Evolutionary conservation across 2,329 filamentous ascomycete species (phyloP).

Genomic region (Annulohypoxylon truncatum): DNA sequence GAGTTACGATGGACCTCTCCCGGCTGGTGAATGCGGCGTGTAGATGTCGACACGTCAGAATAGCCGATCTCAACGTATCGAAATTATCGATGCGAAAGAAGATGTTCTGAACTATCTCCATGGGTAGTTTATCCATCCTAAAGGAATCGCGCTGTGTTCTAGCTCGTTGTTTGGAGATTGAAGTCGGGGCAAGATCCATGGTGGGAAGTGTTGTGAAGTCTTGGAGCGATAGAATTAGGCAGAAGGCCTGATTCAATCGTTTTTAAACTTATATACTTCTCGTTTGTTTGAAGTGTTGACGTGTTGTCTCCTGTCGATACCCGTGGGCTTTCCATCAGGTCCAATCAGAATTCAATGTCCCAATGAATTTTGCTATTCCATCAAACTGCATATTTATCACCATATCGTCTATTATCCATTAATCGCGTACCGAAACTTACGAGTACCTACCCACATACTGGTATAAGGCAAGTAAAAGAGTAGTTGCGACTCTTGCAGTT

Average conservation of each 20-base stretch:
- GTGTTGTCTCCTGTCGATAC: no score
- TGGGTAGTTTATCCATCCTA: neutral
- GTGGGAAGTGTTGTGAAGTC: no score
- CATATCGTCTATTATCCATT: neutral
- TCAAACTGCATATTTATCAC: no score
- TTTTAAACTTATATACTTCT: no score
- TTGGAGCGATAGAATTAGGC: no score
- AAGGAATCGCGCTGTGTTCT: neutral
- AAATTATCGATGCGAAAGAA: slow-evolving; percentile 9
- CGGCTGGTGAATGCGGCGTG: slow-evolving; percentile 19
- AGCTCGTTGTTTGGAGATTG: neutral
- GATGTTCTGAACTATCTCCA: neutral
- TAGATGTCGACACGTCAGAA: slow-evolving; percentile 21
- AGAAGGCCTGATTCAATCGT: no score
- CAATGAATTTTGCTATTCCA: no score
- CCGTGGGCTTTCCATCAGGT: no score
- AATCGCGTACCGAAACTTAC: neutral
- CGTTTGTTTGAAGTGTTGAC: no score
- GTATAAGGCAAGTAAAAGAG: neutral
- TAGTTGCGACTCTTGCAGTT: neutral
- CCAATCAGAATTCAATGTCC: no score
- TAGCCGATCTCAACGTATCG: slow-evolving; percentile 15
- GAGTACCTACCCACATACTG: no score
- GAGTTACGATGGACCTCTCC: slow-evolving; percentile 13
- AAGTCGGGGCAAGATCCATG: neutral